phyloP scores from a whole-genome alignment of 202 grass and related monocot genomes.

The Cymbopogon flexuosus region DNA sequence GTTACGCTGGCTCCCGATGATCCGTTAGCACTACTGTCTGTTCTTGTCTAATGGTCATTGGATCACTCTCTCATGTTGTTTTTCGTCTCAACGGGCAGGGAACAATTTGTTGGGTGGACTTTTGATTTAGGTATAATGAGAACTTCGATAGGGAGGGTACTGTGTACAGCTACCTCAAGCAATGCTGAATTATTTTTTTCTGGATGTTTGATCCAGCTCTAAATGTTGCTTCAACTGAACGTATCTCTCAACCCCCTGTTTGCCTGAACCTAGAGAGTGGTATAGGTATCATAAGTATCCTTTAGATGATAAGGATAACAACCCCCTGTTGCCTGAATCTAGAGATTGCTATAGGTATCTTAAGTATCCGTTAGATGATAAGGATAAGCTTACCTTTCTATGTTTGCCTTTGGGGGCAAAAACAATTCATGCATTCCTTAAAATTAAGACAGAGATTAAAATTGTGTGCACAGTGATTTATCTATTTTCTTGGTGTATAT shows the following conservation, averaged over 20 bases:
- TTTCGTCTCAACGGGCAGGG: not conserved
- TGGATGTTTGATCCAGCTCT: not conserved
- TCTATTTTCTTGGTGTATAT: not conserved
- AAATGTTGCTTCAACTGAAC: constrained; percentile 14
- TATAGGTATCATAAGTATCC: not conserved
- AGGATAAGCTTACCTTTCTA: not conserved
- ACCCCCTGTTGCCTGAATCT: not conserved
- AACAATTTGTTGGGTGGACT: not conserved
- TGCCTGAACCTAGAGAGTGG: not conserved
- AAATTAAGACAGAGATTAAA: not conserved
- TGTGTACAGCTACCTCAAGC: not conserved
- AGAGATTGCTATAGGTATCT: not conserved
- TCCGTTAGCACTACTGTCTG: not conserved
- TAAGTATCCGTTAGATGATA: not conserved
- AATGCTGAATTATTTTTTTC: not conserved
- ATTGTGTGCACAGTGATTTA: not conserved
- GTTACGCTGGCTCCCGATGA: constrained; percentile 22
- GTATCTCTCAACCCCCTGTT: not conserved
- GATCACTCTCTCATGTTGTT: constrained; percentile 6
- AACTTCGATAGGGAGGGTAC: not conserved
- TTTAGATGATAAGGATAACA: not conserved
- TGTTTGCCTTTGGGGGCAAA: not conserved
- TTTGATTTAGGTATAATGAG: constrained; percentile 2
- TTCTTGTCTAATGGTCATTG: not conserved
- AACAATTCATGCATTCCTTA: constrained; percentile 3